Evolutionary conservation across 352 stramenopile genomes (phyloP).

Genomic region (Aphanomyces stellatus): DNA sequence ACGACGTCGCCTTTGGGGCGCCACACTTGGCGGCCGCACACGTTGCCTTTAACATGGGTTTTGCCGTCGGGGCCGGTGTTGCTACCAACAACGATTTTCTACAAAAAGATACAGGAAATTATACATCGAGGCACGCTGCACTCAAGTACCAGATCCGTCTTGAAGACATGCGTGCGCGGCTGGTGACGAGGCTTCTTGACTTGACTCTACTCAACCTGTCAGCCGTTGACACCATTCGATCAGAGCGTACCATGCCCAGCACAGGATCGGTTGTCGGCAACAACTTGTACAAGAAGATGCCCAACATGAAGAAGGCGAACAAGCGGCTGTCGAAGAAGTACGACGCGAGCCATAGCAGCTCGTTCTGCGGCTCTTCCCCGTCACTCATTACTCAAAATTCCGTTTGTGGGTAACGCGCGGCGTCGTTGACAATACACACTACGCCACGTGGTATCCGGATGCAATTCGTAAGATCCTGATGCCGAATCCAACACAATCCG

Average conservation of each 20-base stretch:
- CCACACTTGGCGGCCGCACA: conserved; percentile 17
- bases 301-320: not conserved
- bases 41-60: conserved; percentile 14
- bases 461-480: no score
- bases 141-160: conserved; percentile 9
- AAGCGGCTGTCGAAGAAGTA: conserved; percentile 12
- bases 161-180: not conserved
- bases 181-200: conserved; percentile 11
- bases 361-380: no score
- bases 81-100: conserved; percentile 14
- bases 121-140: not conserved
- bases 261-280: conserved; percentile 14
- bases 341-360: not conserved
- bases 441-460: no score
- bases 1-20: conserved; percentile 12
- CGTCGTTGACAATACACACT: no score
- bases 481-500: no score
- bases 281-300: conserved; percentile 17
- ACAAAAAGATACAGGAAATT: not conserved
- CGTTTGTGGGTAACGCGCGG: no score
- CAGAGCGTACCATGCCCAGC: not conserved
- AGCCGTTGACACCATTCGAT: not conserved
- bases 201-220: conserved; percentile 4
- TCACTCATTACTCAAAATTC: no score
- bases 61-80: conserved; percentile 12